Percentiles rank a stretch among this genome's conserved stretches.
phyloP scores from a whole-genome alignment of 2,329 filamentous ascomycete genomes.

The Ceratocystis albifundus region DNA sequence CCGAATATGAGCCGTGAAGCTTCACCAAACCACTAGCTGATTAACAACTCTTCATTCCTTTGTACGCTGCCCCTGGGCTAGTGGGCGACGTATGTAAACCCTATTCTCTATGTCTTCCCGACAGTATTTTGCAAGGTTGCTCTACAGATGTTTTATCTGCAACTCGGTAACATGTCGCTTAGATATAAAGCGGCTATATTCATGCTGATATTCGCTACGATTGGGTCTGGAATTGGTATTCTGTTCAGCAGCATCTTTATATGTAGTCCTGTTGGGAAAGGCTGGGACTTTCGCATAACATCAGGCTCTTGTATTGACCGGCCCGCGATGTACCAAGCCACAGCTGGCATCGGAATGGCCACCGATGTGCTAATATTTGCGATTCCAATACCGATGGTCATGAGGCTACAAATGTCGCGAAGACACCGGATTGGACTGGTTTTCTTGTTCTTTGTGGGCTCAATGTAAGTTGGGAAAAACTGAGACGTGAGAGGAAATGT shows the following conservation, averaged over 20 bases:
- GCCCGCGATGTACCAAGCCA: background rate
- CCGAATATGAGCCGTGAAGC: background rate
- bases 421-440: conserved; percentile 2
- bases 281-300: background rate
- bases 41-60: background rate
- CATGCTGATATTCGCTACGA: background rate
- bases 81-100: conserved; percentile 5
- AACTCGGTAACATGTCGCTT: background rate
- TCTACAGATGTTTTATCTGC: conserved; percentile 4
- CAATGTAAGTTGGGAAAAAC: background rate
- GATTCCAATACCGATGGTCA: background rate
- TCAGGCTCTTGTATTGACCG: conserved; percentile 3
- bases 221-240: conserved; percentile 1
- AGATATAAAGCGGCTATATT: background rate
- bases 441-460: conserved; percentile 3
- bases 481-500: background rate
- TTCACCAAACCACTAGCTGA: background rate
- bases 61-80: background rate
- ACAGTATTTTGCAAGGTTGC: conserved; percentile 15
- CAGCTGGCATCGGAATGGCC: background rate
- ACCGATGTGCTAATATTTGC: background rate
- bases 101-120: background rate
- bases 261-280: conserved; percentile 10
- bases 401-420: background rate
- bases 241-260: background rate